A percentile compares a stretch with the other conserved stretches of the same genome.
These are phyloP conservation scores for Echeveria elegans DNA, from an alignment of 164 flowering plant species.

Conservation along the genomic window DNA sequence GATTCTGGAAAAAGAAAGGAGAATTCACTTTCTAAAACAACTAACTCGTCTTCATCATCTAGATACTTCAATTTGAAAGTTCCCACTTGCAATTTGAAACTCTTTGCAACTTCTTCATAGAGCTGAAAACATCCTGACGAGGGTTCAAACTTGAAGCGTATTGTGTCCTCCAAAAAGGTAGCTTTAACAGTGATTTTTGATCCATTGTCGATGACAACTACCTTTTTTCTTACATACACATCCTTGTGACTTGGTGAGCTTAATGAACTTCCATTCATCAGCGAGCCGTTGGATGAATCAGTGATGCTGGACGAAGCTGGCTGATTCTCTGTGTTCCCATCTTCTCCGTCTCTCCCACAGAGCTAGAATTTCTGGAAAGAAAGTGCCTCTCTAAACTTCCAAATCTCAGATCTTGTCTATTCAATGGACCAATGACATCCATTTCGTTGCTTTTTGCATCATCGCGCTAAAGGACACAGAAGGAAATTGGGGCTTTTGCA, in stretches of 20 bases:
- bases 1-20: too few relatives aligned
- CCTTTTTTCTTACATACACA: slow-evolving; percentile 13
- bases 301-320: slow-evolving; percentile 53
- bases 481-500: slow-evolving; percentile 3
- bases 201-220: slow-evolving; percentile 19
- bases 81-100: slow-evolving; percentile 55
- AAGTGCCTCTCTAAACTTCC: slow-evolving; percentile 22
- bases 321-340: slow-evolving; percentile 35
- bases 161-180: slow-evolving; percentile 56
- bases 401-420: slow-evolving; percentile 12
- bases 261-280: slow-evolving; percentile 40
- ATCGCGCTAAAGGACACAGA: slow-evolving; percentile 12
- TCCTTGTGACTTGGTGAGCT: slow-evolving; percentile 23
- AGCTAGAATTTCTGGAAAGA: slow-evolving; percentile 26
- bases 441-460: slow-evolving; percentile 17
- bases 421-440: slow-evolving; percentile 12
- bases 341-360: slow-evolving; percentile 33
- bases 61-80: slow-evolving; percentile 76
- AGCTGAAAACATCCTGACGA: slow-evolving; percentile 45
- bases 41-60: slow-evolving; percentile 90
- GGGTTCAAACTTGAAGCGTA: slow-evolving; percentile 70
- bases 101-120: slow-evolving; percentile 56
- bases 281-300: slow-evolving; percentile 58
- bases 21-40: slow-evolving; percentile 55
- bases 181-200: too few relatives aligned